Evolutionary conservation across 2,329 filamentous ascomycete genomes (phyloP).

Genomic region (Pseudogymnoascus sp.): DNA sequence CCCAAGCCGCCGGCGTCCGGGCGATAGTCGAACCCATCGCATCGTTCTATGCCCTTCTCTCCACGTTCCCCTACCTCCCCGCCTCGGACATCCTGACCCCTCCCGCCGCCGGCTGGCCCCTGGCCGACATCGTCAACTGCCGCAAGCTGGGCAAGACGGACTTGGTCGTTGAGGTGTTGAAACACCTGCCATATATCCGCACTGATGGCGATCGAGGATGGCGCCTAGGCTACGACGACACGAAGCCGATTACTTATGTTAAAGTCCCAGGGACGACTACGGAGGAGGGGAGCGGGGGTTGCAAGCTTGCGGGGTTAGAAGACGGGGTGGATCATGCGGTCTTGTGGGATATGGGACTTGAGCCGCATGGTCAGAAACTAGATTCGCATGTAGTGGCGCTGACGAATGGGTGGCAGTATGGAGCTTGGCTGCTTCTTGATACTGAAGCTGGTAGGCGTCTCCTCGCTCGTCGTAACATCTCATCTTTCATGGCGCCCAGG

Average conservation of each 20-base stretch:
- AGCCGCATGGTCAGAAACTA: conserved; percentile 12
- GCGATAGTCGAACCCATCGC: conserved; percentile 9
- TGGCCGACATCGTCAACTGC: conserved; percentile 7
- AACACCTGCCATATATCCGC: conserved; percentile 15
- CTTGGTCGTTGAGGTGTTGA: conserved; percentile 15
- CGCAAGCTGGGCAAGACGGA: conserved; percentile 18
- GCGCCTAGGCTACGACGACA: conserved; percentile 14
- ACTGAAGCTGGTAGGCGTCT: conserved; percentile 14
- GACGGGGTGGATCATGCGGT: background rate
- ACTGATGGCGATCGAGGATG: conserved; percentile 14
- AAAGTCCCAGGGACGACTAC: background rate
- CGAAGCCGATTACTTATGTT: conserved; percentile 16
- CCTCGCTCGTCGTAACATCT: background rate
- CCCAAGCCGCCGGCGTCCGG: background rate
- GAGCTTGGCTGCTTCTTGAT: conserved; percentile 17
- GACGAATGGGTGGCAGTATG: conserved; percentile 15
- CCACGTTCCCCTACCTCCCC: conserved; percentile 9
- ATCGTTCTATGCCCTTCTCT: conserved; percentile 4
- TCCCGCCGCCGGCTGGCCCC: conserved; percentile 15
- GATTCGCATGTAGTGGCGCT: conserved; percentile 15
- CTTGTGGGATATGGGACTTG: conserved; percentile 4
- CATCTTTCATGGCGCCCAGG: background rate
- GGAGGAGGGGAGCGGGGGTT: background rate
- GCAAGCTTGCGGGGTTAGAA: background rate
- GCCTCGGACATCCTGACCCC: conserved; percentile 15